phyloP scores from a whole-genome alignment of 2,329 filamentous ascomycete species.

The Diplodia seriata region DNA sequence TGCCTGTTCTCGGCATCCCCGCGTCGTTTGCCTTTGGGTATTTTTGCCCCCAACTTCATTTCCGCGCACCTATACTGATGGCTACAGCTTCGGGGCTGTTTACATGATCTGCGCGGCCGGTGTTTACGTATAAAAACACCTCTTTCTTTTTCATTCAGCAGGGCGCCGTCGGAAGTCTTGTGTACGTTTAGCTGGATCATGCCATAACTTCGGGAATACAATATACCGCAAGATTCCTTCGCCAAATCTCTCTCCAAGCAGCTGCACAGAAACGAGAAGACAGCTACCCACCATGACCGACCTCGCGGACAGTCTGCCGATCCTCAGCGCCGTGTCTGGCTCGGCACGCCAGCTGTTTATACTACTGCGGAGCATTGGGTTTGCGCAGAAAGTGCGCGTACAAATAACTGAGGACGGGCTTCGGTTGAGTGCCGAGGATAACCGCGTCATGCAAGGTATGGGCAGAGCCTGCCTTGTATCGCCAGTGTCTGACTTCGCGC shows the following conservation, averaged over 20 bases:
- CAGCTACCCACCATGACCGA: slow-evolving; percentile 3
- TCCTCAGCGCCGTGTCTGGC: slow-evolving; percentile 78
- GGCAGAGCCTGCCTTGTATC: background rate
- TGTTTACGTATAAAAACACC: slow-evolving; percentile 81
- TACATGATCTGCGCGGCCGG: slow-evolving; percentile 99
- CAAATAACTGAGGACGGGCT: slow-evolving; percentile 86
- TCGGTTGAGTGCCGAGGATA: slow-evolving; percentile 86
- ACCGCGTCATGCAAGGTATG: slow-evolving; percentile 86
- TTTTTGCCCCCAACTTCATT: slow-evolving; percentile 35
- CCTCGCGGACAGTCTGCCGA: slow-evolving; percentile 50
- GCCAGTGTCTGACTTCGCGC: slow-evolving; percentile 9
- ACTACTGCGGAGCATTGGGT: slow-evolving; percentile 68
- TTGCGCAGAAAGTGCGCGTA: slow-evolving; percentile 66
- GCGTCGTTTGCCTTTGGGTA: slow-evolving; percentile 90
- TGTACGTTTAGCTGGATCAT: slow-evolving; percentile 46
- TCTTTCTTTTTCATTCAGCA: slow-evolving; percentile 36
- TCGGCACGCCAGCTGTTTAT: slow-evolving; percentile 78
- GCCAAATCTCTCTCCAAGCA: slow-evolving; percentile 9
- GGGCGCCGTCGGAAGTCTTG: slow-evolving; percentile 41
- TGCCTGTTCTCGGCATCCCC: slow-evolving; percentile 80
- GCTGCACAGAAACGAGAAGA: background rate
- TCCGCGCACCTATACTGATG: slow-evolving; percentile 32
- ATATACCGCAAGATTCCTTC: slow-evolving; percentile 33
- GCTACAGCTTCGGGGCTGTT: slow-evolving; percentile 83
- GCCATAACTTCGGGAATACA: slow-evolving; percentile 42